phyloP scores from a whole-genome alignment of 108 stramenopile genomes.

The Cyclostephanos tholiformis region DNA sequence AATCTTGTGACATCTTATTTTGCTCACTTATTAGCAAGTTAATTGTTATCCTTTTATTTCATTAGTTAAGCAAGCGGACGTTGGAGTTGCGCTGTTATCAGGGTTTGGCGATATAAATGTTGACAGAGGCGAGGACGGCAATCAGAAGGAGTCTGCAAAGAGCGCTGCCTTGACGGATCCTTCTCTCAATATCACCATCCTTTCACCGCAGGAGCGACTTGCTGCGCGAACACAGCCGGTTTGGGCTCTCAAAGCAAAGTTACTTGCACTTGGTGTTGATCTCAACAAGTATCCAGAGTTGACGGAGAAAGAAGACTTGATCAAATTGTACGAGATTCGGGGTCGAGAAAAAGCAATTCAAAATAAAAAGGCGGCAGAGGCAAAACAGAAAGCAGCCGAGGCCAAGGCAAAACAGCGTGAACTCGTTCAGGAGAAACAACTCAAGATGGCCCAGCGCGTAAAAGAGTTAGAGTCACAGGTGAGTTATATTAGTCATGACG shows the following conservation, averaged over 20 bases:
- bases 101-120: conserved; percentile 96
- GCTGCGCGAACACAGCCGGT: conserved; percentile 58
- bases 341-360: conserved; percentile 70
- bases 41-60: conserved; percentile 45
- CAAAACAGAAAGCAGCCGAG: conserved; percentile 64
- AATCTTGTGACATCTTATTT: not conserved
- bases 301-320: conserved; percentile 79
- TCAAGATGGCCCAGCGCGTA: conserved; percentile 58
- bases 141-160: conserved; percentile 37
- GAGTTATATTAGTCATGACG: not conserved
- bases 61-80: conserved; percentile 86
- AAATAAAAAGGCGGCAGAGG: conserved; percentile 61
- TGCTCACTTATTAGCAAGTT: conserved; percentile 33
- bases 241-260: conserved; percentile 63
- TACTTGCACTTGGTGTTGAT: conserved; percentile 71
- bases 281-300: conserved; percentile 84
- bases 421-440: conserved; percentile 69
- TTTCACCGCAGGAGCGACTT: conserved; percentile 66
- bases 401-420: conserved; percentile 56
- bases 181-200: conserved; percentile 45
- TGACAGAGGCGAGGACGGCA: conserved; percentile 70
- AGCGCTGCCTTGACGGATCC: conserved; percentile 22
- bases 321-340: conserved; percentile 83
- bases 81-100: conserved; percentile 92
- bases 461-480: conserved; percentile 75